Evolutionary conservation across 352 stramenopile species (phyloP).

Genomic region (Aphanomyces astaci): DNA sequence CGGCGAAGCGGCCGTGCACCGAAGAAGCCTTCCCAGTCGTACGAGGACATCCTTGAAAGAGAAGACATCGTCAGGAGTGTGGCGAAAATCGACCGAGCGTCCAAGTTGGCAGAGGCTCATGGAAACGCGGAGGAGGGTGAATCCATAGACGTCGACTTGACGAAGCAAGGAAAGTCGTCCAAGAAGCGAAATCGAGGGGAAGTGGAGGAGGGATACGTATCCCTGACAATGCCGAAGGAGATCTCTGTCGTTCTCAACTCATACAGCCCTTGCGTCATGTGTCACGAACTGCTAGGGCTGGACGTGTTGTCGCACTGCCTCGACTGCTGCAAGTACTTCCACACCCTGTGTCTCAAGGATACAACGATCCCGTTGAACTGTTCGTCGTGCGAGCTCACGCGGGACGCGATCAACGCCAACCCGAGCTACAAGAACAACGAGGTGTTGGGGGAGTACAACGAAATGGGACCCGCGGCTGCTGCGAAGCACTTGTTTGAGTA

Average conservation of each 20-base stretch:
- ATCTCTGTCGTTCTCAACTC: neutral
- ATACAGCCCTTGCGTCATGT: slow-evolving; percentile 5
- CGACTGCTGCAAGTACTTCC: neutral
- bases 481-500: neutral
- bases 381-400: neutral
- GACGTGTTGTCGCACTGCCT: neutral
- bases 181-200: neutral
- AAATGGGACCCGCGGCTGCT: neutral
- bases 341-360: neutral
- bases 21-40: neutral
- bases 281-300: neutral
- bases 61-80: neutral
- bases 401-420: neutral
- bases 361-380: neutral
- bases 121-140: neutral
- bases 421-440: neutral
- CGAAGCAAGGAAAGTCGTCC: neutral
- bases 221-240: neutral
- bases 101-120: neutral
- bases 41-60: neutral
- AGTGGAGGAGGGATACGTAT: neutral
- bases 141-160: neutral
- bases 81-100: neutral
- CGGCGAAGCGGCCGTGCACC: neutral
- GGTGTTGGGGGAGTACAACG: neutral